Base-by-base conservation (phyloP, 75 land plant genomes). In the Selaginella tamariscina region DNA sequence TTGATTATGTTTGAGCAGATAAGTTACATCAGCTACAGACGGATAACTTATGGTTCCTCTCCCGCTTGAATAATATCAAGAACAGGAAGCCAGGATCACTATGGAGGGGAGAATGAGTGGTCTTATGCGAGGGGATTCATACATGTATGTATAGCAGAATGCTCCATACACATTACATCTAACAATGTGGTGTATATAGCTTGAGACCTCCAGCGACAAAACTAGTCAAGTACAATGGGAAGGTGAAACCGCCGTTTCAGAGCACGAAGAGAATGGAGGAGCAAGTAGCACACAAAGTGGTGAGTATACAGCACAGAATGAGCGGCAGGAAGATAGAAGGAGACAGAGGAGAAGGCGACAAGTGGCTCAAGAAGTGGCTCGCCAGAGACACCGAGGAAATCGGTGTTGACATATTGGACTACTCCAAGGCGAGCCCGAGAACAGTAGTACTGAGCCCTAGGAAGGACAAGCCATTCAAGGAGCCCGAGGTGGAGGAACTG, bases 41-140 rank as follows among this genome's bases (percentile, higher is more conserved):
- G 49, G 49, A 39, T 15, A 39, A 39, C 15, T 15, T 39, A 5
- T 39, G 49, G 49, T 39, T 39, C 15, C 15, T 39, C 11, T 5
- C 49, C 11, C 49, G 49, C 5, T 39, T 39, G 49, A 5, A 15
- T 15, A 15, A 39, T 15, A 39, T 39, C 49, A 39, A 39, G 49
- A 39, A 39, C 49, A 39, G 49, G 49, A 39, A 39, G 49, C 49
- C 49, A 39, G 49, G 49, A 39, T 39, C 49, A 39, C 5, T 39
- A 15, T 39, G 49, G 49, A 5, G 49, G 15, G 11, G 49, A 5
- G 15, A 39, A 15, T 39, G 11, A 39, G 11, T 5, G 49, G 49
- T 39, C 49, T 39, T 15, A 39, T 39, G 49, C 5, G 49, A 39
- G 49, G 49, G 49, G 49, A 39, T 5, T 5, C 49, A 39, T 39